A percentile compares a stretch with the other conserved stretches of the same genome.
phyloP scores from a whole-genome alignment of 2,329 filamentous ascomycete genomes.

The Keithomyces neogunnii region DNA sequence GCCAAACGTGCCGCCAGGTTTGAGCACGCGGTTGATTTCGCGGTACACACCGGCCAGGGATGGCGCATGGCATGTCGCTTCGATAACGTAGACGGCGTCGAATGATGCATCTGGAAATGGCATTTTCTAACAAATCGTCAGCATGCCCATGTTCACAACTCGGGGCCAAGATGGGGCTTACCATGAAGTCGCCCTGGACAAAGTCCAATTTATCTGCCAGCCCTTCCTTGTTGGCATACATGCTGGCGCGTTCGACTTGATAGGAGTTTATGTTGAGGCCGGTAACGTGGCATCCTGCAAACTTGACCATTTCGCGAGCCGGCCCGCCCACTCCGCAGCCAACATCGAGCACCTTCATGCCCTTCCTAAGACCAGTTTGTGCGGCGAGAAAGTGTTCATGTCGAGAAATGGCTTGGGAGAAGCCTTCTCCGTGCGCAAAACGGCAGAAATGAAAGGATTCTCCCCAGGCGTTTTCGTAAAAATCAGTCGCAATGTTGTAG shows the following conservation, averaged over 20 bases:
- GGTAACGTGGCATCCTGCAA: constrained; percentile 75
- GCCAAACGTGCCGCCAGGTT: constrained; percentile 88
- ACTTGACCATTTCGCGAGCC: constrained; percentile 90
- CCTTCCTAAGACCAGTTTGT: constrained; percentile 70
- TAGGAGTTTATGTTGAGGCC: constrained; percentile 98
- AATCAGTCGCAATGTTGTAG: constrained; percentile 84
- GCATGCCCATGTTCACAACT: not conserved
- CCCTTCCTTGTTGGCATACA: constrained; percentile 71
- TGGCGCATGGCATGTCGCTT: constrained; percentile 87
- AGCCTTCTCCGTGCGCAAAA: constrained; percentile 75
- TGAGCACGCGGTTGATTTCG: constrained; percentile 84
- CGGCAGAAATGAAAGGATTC: constrained; percentile 94
- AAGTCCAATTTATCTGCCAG: constrained; percentile 69
- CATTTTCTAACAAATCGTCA: constrained; percentile 57
- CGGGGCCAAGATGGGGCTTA: constrained; percentile 17
- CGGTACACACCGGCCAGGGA: constrained; percentile 80
- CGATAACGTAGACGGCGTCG: constrained; percentile 89
- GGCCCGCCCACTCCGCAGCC: constrained; percentile 91
- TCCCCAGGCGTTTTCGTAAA: constrained; percentile 93
- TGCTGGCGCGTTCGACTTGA: constrained; percentile 80
- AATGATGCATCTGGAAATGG: constrained; percentile 80
- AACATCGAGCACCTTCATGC: constrained; percentile 85
- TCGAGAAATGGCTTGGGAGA: constrained; percentile 80
- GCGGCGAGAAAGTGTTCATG: constrained; percentile 94
- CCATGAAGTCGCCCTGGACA: constrained; percentile 92